Base-by-base conservation (phyloP, 495 filamentous ascomycete species). In the Penicillium pancosmium region DNA sequence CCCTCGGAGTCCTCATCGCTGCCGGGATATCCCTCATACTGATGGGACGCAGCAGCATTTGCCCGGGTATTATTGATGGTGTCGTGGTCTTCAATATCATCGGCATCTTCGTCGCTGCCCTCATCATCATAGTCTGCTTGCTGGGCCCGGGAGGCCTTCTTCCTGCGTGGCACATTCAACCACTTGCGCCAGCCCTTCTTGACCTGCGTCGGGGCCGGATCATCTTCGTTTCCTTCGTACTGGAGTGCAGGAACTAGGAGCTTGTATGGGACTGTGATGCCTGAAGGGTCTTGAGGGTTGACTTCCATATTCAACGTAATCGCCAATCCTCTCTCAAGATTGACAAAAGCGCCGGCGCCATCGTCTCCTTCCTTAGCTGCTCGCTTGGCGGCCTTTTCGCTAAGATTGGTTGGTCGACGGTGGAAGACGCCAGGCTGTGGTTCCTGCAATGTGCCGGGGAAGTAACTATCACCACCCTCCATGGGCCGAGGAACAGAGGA, bases 261-360 rank as follows among this genome's bases (percentile, higher is more conserved):
- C 19, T 92, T 81, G 69, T 98, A 98, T 33, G 91, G 89, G 46
- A 84, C 82, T 3, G 94, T 98, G 62, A 88, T 89, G n/a, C 94
- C 95, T 0, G 88, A 83, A 0, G 95, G 94, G 65, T 98, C 91
- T 56, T 84, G 82, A 27, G 88, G 84, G 62, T 85, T 90, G 61
- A 97, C 84, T 75, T 98, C 94, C 64, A 94, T 84, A 63, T 95
- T 93, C 27, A 98, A 71, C 10, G 82, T 87, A 27, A 98, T 85
- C 52, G 96, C 91, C 21, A 98, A 78, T 3, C 91, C 92, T 43
- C 86, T 86, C 60, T 90, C 78, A 0, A 96, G 79, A 61, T 95
- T 83, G 64, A 93, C 75, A 23, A 71, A 68, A 49, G 69, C 59
- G 40, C 67, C 70, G 5, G 69, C 71, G n/a, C 73, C 78, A 25